Evolutionary conservation across 2,329 filamentous ascomycete genomes (phyloP).

Genomic region (Pyricularia sp.): DNA sequence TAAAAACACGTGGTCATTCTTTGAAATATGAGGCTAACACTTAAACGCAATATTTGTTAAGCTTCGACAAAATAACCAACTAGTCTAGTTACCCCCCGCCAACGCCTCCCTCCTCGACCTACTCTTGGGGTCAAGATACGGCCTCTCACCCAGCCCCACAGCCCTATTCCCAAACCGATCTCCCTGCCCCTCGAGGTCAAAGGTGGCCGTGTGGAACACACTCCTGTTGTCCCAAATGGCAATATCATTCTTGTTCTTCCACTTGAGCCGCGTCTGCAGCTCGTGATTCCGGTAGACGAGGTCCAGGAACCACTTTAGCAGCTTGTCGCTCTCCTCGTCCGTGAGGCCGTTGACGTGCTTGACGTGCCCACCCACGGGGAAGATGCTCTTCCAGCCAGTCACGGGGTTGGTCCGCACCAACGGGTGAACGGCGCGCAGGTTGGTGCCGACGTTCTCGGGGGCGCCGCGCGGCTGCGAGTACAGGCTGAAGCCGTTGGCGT

Average conservation of each 20-base stretch:
- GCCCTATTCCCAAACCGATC: conserved; percentile 38
- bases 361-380: conserved; percentile 41
- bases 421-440: conserved; percentile 41
- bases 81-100: neutral
- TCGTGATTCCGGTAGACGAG: conserved; percentile 46
- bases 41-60: no score
- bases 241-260: conserved; percentile 34
- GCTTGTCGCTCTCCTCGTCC: conserved; percentile 33
- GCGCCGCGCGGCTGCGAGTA: conserved; percentile 37
- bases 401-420: conserved; percentile 49
- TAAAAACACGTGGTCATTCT: no score
- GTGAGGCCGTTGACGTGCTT: conserved; percentile 40
- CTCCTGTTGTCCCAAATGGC: conserved; percentile 49
- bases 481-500: conserved; percentile 31
- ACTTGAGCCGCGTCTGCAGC: conserved; percentile 38
- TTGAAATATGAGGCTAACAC: no score
- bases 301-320: conserved; percentile 42
- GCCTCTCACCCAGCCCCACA: conserved; percentile 43
- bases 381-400: conserved; percentile 47
- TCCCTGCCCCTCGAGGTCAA: conserved; percentile 36
- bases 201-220: conserved; percentile 45
- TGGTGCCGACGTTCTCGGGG: conserved; percentile 38
- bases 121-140: conserved; percentile 40
- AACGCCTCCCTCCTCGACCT: conserved; percentile 17
- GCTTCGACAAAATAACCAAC: neutral